Percentiles rank a stretch among this genome's conserved stretches.
Conservation (phyloP, 352 stramenopile genomes). For the Nothophytophthora sp. region DNA sequence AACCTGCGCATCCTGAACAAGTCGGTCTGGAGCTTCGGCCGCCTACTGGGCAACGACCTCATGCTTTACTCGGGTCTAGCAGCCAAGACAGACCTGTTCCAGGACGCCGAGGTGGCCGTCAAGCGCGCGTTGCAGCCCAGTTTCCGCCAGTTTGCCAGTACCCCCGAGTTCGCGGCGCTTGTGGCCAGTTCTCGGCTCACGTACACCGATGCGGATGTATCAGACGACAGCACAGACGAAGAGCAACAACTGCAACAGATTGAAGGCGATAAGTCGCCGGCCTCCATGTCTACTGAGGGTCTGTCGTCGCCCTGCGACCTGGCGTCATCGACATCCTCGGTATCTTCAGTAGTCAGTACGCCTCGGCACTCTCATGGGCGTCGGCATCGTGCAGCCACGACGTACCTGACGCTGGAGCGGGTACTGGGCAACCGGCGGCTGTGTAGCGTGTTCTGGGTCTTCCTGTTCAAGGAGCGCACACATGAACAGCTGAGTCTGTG, state of each 20-base stretch:
- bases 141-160: constrained; percentile 62
- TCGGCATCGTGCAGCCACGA: constrained; percentile 30
- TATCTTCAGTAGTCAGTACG: constrained; percentile 22
- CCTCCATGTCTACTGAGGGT: constrained; percentile 1
- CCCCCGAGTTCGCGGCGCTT: constrained; percentile 57
- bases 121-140: constrained; percentile 71
- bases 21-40: constrained; percentile 79
- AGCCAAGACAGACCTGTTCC: constrained; percentile 78
- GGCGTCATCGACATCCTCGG: constrained; percentile 3
- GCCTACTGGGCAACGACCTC: constrained; percentile 70
- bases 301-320: constrained; percentile 6
- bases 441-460: constrained; percentile 88
- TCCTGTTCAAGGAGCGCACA: constrained; percentile 83
- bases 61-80: constrained; percentile 73
- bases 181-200: constrained; percentile 58
- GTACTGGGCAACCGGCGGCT: constrained; percentile 76
- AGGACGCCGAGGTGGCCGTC: constrained; percentile 72
- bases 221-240: constrained; percentile 20
- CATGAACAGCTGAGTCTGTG: constrained; percentile 83
- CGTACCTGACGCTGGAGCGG: constrained; percentile 71
- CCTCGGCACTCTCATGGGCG: constrained; percentile 7
- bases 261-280: constrained; percentile 7
- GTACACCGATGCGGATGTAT: constrained; percentile 24
- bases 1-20: constrained; percentile 81
- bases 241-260: constrained; percentile 15